phyloP scores from a whole-genome alignment of 129 eudicot species.

The Artemisia tridentata region DNA sequence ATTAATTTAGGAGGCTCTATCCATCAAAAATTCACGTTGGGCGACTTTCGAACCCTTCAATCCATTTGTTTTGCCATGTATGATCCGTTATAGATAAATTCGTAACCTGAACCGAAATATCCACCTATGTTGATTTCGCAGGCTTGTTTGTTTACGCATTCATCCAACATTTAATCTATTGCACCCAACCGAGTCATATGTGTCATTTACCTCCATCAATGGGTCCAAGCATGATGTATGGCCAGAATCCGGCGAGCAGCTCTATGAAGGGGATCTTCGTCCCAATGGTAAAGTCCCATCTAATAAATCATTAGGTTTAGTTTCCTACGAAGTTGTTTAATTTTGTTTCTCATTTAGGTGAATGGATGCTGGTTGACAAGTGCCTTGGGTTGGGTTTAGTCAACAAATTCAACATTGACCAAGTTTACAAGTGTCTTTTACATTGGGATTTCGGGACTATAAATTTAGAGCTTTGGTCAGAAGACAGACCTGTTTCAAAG shows the following conservation, averaged over 20 bases:
- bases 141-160: slow-evolving; percentile 94
- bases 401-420: slow-evolving; percentile 59
- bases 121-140: slow-evolving; percentile 21
- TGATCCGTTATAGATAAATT: no score
- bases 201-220: slow-evolving; percentile 65
- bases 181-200: slow-evolving; percentile 70
- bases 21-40: no score
- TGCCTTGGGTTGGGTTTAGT: slow-evolving; percentile 69
- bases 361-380: slow-evolving; percentile 88
- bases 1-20: background rate
- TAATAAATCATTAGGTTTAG: background rate
- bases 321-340: background rate
- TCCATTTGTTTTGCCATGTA: no score
- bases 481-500: slow-evolving; percentile 83
- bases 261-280: slow-evolving; percentile 65
- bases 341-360: slow-evolving; percentile 49
- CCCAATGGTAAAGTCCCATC: slow-evolving; percentile 55
- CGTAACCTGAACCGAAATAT: background rate
- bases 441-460: slow-evolving; percentile 87
- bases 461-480: slow-evolving; percentile 93
- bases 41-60: no score
- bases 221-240: slow-evolving; percentile 74
- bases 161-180: slow-evolving; percentile 72
- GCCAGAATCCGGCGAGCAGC: slow-evolving; percentile 76
- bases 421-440: slow-evolving; percentile 77